Conservation (phyloP, 2,329 filamentous ascomycete species). For the Penicillium sp. region DNA sequence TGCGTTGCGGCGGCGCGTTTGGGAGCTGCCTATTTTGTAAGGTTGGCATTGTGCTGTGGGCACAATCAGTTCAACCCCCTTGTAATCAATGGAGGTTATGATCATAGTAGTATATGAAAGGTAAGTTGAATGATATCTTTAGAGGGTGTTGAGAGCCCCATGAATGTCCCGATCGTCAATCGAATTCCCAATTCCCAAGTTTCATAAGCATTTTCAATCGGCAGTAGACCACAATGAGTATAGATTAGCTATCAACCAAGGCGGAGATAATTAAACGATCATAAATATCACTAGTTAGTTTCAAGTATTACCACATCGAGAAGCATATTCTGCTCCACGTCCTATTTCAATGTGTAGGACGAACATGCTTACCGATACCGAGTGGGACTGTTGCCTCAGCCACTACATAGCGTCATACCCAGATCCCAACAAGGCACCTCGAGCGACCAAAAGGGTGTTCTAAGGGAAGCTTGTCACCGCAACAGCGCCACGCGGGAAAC, state of each 20-base stretch:
- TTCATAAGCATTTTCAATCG: not conserved
- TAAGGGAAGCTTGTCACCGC: conserved; percentile 4
- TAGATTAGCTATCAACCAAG: not conserved
- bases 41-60: not conserved
- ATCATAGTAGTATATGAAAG: not conserved
- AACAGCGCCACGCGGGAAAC: conserved; percentile 7
- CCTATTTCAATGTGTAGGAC: no score
- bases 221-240: not conserved
- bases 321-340: not conserved
- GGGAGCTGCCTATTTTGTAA: not conserved
- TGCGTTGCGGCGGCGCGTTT: conserved; percentile 1
- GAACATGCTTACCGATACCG: no score
- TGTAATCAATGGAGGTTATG: not conserved
- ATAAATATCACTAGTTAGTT: not conserved
- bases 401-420: not conserved
- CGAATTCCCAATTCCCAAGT: not conserved
- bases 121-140: not conserved
- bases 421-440: not conserved
- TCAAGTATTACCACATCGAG: not conserved
- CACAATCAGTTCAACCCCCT: not conserved
- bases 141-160: not conserved
- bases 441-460: not conserved
- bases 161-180: not conserved
- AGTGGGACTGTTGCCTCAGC: no score
- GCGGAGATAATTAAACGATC: not conserved